These are phyloP conservation scores for Silene conica DNA, from an alignment of 148 eudicot species.

Conservation along the genomic window DNA sequence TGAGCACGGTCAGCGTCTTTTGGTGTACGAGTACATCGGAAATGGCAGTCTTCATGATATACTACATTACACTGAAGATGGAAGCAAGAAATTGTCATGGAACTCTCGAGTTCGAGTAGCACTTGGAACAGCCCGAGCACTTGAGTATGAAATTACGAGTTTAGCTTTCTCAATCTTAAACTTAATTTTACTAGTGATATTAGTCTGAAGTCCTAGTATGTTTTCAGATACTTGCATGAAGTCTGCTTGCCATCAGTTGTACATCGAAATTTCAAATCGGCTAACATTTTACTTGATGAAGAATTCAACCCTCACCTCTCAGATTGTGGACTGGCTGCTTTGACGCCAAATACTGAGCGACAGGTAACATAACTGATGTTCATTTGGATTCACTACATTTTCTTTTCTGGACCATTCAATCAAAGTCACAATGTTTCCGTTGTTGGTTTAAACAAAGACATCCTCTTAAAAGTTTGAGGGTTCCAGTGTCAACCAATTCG, in stretches of 20 bases:
- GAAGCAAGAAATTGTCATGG: constrained; percentile 74
- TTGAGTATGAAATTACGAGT: constrained; percentile 56
- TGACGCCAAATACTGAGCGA: constrained; percentile 86
- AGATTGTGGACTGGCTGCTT: constrained; percentile 90
- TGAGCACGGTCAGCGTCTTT: constrained; percentile 89
- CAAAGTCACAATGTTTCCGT: too few relatives aligned
- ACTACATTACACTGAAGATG: constrained; percentile 86
- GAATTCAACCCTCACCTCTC: constrained; percentile 90
- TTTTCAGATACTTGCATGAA: constrained; percentile 90
- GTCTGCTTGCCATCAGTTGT: constrained; percentile 98
- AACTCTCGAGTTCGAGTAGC: constrained; percentile 88
- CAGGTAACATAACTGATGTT: constrained; percentile 39
- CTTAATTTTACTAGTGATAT: neutral
- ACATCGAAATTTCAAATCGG: constrained; percentile 93
- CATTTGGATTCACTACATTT: too few relatives aligned
- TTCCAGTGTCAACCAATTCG: too few relatives aligned
- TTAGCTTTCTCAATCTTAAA: neutral
- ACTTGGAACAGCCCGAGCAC: constrained; percentile 97
- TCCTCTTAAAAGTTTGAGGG: too few relatives aligned
- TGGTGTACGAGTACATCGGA: constrained; percentile 73
- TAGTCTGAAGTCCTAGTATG: constrained; percentile 13
- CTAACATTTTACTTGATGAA: constrained; percentile 89
- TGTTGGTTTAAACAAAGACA: too few relatives aligned
- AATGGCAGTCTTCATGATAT: constrained; percentile 90
- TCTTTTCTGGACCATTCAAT: too few relatives aligned